phyloP scores from a whole-genome alignment of 2,329 filamentous ascomycete genomes.

The Trichocomaceae sp. region DNA sequence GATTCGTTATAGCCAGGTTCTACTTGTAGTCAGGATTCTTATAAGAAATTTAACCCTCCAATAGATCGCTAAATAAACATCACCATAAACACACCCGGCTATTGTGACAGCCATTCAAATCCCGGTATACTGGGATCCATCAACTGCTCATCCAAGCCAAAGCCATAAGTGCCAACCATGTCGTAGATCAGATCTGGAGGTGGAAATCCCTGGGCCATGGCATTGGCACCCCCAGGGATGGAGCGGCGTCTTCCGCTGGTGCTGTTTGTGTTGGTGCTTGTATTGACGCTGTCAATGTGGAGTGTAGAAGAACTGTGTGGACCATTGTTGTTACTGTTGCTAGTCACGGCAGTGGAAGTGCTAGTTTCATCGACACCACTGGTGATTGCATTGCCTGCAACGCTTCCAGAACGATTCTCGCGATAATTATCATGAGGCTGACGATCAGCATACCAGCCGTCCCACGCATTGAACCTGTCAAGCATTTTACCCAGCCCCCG shows the following conservation, averaged over 20 bases:
- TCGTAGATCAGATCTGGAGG: conserved; percentile 38
- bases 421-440: conserved; percentile 1
- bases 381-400: background rate
- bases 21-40: too few relatives aligned
- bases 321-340: background rate
- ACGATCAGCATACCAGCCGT: conserved; percentile 24
- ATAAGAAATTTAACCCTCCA: too few relatives aligned
- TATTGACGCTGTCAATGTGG: too few relatives aligned
- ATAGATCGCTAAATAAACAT: background rate
- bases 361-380: background rate
- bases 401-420: background rate
- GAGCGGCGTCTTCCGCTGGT: conserved; percentile 17
- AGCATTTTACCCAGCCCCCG: conserved; percentile 38
- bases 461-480: conserved; percentile 37
- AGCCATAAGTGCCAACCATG: conserved; percentile 40
- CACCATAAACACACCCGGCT: background rate
- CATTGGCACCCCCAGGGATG: conserved; percentile 36
- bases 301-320: too few relatives aligned
- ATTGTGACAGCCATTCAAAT: conserved; percentile 34
- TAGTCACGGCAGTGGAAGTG: background rate
- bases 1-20: too few relatives aligned
- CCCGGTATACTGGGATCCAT: conserved; percentile 37
- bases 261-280: background rate
- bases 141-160: conserved; percentile 36
- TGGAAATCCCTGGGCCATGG: conserved; percentile 36